Base-by-base conservation (phyloP, 1,284 basidiomycete species). In the Tylopilus sp. region DNA sequence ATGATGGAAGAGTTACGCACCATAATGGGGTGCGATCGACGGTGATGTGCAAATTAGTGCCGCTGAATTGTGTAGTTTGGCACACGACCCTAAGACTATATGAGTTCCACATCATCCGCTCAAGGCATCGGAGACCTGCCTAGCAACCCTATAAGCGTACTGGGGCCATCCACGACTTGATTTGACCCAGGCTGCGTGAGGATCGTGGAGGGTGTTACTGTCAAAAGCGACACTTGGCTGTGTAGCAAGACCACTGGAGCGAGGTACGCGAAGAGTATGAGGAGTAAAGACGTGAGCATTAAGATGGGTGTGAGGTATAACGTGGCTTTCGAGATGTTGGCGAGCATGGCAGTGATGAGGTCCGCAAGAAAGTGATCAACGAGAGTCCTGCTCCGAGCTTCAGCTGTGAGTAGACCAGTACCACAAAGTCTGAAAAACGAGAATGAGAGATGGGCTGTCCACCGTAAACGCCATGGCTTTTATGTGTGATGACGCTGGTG, bases 221-320 rank as follows among this genome's bases (percentile, higher is more conserved):
- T 77, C 44, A 89, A 67, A 34, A 90, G 71, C 4, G 84, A 74
- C 18, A 89, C 85, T 56, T 74, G 74, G 55, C 74, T 74, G 29
- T 79, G 74, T 30, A 89, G 72, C 60, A 87, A 67, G 33, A 81
- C 58, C 6, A 71, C 71, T 0, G 87, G 87, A 0, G 87, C 76
- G 15, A 87, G 67, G 55, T 78, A 86, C 1, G 81, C 77, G 56
- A 90, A 79, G 4, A 86, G 60, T 9, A 79, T 71, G 38, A 90
- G 78, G 37, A 89, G 57, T 41, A 85, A 69, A 12, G 84, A 77
- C 9, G 84, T 79, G 34, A 88, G 69, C 49, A 80, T 75, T 49
- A 89, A 69, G 9, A 87, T 23, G 23, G 86, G 86, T 3, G 86
- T 75, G 48, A 89, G 75, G 60, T 86, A 88, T 49, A 86, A 71